Percentiles rank a stretch among this genome's conserved stretches.
Evolutionary conservation across 2,329 filamentous ascomycete genomes (phyloP).

Genomic region (Hymenoscyphus infarciens): DNA sequence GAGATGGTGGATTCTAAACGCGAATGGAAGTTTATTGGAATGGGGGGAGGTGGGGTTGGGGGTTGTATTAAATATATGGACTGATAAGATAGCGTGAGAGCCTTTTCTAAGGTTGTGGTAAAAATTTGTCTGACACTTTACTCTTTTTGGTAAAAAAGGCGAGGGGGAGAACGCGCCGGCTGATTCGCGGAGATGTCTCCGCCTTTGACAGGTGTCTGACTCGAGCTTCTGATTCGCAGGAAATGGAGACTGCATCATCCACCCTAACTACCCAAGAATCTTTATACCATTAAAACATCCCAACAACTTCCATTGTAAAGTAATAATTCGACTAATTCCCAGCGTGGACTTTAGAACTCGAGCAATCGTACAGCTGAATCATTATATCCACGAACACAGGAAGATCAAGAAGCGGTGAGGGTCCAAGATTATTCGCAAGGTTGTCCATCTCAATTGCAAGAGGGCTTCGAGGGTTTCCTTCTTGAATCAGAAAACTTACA

Average conservation of each 20-base stretch:
- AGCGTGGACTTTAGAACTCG: too few species aligned
- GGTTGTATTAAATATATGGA: not conserved
- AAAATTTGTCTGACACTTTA: slow-evolving; percentile 19
- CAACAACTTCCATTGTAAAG: too few species aligned
- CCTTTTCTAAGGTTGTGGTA: slow-evolving; percentile 11
- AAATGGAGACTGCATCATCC: not conserved
- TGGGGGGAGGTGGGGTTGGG: not conserved
- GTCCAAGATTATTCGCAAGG: too few species aligned
- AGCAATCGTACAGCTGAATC: too few species aligned
- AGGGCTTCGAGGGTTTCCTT: too few species aligned
- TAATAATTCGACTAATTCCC: too few species aligned
- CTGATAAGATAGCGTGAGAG: slow-evolving; percentile 8
- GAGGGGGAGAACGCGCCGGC: slow-evolving; percentile 18
- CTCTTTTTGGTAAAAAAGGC: slow-evolving; percentile 29
- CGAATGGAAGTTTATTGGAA: not conserved
- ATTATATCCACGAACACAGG: too few species aligned
- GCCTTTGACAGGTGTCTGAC: not conserved
- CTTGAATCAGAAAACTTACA: too few species aligned
- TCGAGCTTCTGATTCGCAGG: not conserved
- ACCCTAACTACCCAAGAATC: not conserved
- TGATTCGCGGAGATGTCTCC: slow-evolving; percentile 1
- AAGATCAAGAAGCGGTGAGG: too few species aligned
- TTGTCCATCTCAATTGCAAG: too few species aligned
- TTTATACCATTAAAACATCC: not conserved
- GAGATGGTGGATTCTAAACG: not conserved